Evolutionary conservation across 345 rosid species (phyloP).

Genomic region (Pistacia vera): DNA sequence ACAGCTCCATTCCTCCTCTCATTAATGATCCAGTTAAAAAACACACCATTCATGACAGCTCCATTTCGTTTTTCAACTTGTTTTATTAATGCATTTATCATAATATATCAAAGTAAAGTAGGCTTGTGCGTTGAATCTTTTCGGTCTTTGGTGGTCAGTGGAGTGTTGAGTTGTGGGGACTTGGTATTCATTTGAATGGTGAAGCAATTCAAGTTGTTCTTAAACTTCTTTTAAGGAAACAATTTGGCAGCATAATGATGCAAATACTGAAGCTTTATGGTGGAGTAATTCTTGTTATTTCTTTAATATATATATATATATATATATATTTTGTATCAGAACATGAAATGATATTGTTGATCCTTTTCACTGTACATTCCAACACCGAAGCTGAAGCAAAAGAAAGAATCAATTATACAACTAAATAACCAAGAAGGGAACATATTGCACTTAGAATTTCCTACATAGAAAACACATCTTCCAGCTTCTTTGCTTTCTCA

Average conservation of each 20-base stretch:
- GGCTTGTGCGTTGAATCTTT: too few species aligned
- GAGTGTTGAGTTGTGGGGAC: not conserved
- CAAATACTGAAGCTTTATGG: not conserved
- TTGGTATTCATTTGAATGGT: not conserved
- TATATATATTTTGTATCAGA: not conserved
- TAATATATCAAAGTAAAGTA: too few species aligned
- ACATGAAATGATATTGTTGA: not conserved
- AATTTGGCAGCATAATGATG: not conserved
- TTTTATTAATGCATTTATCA: too few species aligned
- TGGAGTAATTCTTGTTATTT: not conserved
- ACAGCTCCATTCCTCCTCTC: too few species aligned
- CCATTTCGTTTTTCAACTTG: too few species aligned
- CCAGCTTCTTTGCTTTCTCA: constrained; percentile 31
- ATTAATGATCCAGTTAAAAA: too few species aligned
- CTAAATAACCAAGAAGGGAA: not conserved
- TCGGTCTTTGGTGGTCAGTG: not conserved
- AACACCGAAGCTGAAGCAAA: not conserved
- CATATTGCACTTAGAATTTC: constrained; percentile 27
- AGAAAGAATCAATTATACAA: not conserved
- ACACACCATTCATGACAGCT: too few species aligned
- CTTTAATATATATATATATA: too few species aligned
- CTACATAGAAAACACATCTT: constrained; percentile 36
- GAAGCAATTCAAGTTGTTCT: not conserved
- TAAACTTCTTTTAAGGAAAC: too few species aligned
- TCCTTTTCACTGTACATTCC: not conserved